These are phyloP conservation scores for Penicillium odoratum DNA, from an alignment of 495 filamentous ascomycete genomes.

Conservation along the genomic window DNA sequence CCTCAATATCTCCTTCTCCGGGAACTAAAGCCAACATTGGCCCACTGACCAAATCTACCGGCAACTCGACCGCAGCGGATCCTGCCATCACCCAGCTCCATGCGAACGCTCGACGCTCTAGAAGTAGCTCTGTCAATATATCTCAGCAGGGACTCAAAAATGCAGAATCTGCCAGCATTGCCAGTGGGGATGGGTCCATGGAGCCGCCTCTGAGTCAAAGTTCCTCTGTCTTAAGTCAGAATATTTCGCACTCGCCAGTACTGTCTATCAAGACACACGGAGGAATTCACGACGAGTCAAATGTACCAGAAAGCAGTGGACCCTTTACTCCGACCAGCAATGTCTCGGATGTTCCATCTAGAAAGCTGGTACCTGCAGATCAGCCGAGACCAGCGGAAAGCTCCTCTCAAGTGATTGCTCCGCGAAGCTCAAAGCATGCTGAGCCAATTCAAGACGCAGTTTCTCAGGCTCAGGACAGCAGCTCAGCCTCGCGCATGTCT, in stretches of 20 bases:
- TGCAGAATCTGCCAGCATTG: constrained; percentile 32
- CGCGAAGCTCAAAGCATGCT: constrained; percentile 27
- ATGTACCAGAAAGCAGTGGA: constrained; percentile 17
- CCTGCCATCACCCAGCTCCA: constrained; percentile 55
- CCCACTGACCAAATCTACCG: constrained; percentile 50
- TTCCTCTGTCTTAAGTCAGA: constrained; percentile 34
- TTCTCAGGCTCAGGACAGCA: constrained; percentile 23
- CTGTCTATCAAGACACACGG: constrained; percentile 32
- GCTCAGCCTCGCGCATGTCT: constrained; percentile 40
- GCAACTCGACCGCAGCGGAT: constrained; percentile 36
- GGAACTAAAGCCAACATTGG: constrained; percentile 34
- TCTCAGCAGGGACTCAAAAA: constrained; percentile 29
- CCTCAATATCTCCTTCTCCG: constrained; percentile 47
- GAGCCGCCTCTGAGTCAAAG: constrained; percentile 30
- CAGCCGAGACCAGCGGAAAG: constrained; percentile 29
- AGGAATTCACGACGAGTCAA: constrained; percentile 27
- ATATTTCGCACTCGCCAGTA: constrained; percentile 36
- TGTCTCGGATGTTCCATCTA: constrained; percentile 23
- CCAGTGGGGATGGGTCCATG: constrained; percentile 32
- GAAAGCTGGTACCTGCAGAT: constrained; percentile 26
- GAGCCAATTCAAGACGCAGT: constrained; percentile 27
- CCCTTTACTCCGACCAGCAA: constrained; percentile 22
- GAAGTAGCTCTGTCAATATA: constrained; percentile 36
- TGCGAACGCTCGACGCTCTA: constrained; percentile 48
- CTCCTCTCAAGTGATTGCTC: constrained; percentile 16